phyloP scores from a whole-genome alignment of 1,284 basidiomycete genomes.

The Trichosporon ovoides region DNA sequence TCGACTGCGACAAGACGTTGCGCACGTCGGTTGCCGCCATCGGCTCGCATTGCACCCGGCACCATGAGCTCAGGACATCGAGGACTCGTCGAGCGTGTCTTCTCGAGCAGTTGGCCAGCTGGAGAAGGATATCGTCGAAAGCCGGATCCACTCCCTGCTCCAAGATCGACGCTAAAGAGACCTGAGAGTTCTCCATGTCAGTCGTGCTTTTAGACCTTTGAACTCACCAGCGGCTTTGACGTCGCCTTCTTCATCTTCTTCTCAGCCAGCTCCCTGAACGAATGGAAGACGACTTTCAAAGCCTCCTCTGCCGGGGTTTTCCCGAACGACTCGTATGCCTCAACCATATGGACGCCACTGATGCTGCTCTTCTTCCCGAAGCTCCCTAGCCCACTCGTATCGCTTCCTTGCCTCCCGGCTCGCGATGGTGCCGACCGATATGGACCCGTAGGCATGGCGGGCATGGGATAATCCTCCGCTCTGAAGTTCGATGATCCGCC shows the following conservation, averaged over 20 bases:
- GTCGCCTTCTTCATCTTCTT: conserved; percentile 69
- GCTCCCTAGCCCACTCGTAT: conserved; percentile 36
- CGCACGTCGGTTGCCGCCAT: conserved; percentile 53
- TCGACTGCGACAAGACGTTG: conserved; percentile 33
- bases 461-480: conserved; percentile 39
- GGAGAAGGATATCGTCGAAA: conserved; percentile 73
- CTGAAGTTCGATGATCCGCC: conserved; percentile 38
- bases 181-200: conserved; percentile 59
- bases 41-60: conserved; percentile 65
- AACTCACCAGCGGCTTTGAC: conserved; percentile 62
- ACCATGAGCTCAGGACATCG: conserved; percentile 83
- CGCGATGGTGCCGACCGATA: conserved; percentile 33
- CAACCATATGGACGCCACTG: conserved; percentile 26
- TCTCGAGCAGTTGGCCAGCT: conserved; percentile 78
- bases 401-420: conserved; percentile 36
- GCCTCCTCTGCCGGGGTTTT: conserved; percentile 77
- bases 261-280: conserved; percentile 72
- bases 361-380: conserved; percentile 29
- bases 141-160: conserved; percentile 65
- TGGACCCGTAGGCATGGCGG: conserved; percentile 38
- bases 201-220: background rate
- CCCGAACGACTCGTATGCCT: conserved; percentile 27
- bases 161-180: conserved; percentile 61
- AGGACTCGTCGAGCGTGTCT: conserved; percentile 78
- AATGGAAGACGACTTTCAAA: conserved; percentile 75